These are phyloP conservation scores for Penicillium occitanis DNA, from an alignment of 2,329 filamentous ascomycete genomes.

Conservation along the genomic window DNA sequence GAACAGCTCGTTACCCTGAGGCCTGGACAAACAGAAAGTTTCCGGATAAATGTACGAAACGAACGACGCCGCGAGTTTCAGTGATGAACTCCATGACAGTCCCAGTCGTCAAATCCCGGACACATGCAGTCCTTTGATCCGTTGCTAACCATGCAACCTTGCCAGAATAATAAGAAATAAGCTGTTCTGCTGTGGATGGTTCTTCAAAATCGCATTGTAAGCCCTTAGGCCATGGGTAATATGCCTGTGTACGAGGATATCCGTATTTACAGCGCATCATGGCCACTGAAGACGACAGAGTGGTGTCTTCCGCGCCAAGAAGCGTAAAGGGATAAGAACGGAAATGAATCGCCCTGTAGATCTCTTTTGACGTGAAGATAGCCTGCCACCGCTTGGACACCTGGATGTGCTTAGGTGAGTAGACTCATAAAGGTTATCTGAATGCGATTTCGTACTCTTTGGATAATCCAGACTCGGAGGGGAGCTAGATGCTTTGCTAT, in stretches of 20 bases:
- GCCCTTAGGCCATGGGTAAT: background rate
- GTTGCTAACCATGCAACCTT: constrained; percentile 17
- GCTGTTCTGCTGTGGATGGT: background rate
- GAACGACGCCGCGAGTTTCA: constrained; percentile 5
- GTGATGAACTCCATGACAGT: constrained; percentile 7
- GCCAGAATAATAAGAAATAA: constrained; percentile 10
- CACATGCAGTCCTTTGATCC: constrained; percentile 4
- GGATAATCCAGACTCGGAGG: constrained; percentile 31
- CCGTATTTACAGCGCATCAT: constrained; percentile 4
- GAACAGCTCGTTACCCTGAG: constrained; percentile 5
- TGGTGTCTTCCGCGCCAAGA: background rate
- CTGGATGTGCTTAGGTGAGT: constrained; percentile 23
- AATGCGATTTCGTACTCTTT: constrained; percentile 27
- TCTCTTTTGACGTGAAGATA: constrained; percentile 30
- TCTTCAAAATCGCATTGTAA: background rate
- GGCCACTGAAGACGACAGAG: background rate
- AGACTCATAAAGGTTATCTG: background rate
- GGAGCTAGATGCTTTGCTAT: constrained; percentile 31
- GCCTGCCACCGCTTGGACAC: constrained; percentile 37
- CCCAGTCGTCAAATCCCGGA: constrained; percentile 1
- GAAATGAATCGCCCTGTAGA: constrained; percentile 24
- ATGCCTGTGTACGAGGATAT: background rate
- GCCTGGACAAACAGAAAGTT: constrained; percentile 4
- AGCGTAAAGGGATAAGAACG: constrained; percentile 20
- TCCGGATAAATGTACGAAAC: constrained; percentile 1